phyloP scores from a whole-genome alignment of 495 filamentous ascomycete genomes.

The Poronia punctata region DNA sequence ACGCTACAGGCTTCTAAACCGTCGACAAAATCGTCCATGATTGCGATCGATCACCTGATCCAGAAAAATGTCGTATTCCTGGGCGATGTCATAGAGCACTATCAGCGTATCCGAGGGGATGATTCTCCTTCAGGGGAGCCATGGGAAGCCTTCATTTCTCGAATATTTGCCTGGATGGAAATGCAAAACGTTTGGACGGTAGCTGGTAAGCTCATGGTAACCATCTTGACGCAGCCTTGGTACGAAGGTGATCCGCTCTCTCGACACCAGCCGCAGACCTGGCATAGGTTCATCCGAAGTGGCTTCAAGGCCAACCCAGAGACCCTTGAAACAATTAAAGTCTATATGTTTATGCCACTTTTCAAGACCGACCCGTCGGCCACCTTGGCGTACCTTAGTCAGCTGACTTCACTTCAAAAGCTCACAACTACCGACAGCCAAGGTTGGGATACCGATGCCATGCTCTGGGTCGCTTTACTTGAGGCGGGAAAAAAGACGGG shows the following conservation, averaged over 20 bases:
- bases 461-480: slow-evolving; percentile 60
- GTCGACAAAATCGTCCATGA: slow-evolving; percentile 56
- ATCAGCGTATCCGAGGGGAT: slow-evolving; percentile 23
- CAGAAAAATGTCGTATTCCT: slow-evolving; percentile 43
- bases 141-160: slow-evolving; percentile 40
- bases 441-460: slow-evolving; percentile 43
- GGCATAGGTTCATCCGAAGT: slow-evolving; percentile 43
- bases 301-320: slow-evolving; percentile 42
- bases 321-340: slow-evolving; percentile 58
- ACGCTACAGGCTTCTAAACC: slow-evolving; percentile 42
- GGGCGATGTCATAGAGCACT: slow-evolving; percentile 29
- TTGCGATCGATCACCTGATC: slow-evolving; percentile 53
- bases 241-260: slow-evolving; percentile 23
- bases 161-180: slow-evolving; percentile 55
- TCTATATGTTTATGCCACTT: slow-evolving; percentile 65
- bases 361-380: slow-evolving; percentile 52
- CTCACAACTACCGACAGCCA: slow-evolving; percentile 36
- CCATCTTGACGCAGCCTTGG: slow-evolving; percentile 43
- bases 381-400: slow-evolving; percentile 51
- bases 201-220: slow-evolving; percentile 57
- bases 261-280: slow-evolving; percentile 28
- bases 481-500: slow-evolving; percentile 75
- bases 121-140: slow-evolving; percentile 11
- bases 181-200: slow-evolving; percentile 56
- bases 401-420: slow-evolving; percentile 27